These are phyloP conservation scores for Benincasa hispida DNA, from an alignment of 306 rosid species.

Conservation along the genomic window DNA sequence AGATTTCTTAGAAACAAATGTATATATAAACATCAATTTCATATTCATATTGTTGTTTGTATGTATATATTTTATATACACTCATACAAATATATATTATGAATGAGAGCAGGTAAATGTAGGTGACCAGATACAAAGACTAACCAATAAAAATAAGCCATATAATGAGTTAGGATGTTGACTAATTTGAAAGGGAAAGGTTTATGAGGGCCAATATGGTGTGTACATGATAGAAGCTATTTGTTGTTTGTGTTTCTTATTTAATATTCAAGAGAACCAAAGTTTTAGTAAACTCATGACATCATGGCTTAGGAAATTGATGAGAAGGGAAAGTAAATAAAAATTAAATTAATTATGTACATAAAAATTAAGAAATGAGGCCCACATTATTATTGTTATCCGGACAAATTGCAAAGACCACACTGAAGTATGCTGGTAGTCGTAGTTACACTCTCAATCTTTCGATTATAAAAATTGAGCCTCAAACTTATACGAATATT, in stretches of 20 bases:
- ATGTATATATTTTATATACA: background rate
- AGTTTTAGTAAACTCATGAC: conserved; percentile 23
- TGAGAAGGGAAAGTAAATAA: background rate
- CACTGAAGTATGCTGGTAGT: too few relatives aligned
- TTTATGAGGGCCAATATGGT: background rate
- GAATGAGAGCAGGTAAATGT: background rate
- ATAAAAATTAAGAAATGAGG: too few relatives aligned
- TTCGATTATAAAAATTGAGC: too few relatives aligned
- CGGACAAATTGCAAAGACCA: too few relatives aligned
- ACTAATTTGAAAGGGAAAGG: background rate
- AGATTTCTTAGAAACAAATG: background rate
- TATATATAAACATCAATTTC: background rate
- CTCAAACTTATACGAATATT: too few relatives aligned
- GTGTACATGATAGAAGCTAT: background rate
- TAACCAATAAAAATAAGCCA: background rate
- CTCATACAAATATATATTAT: background rate
- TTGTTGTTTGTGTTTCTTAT: background rate
- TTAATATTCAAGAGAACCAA: background rate
- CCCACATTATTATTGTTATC: too few relatives aligned
- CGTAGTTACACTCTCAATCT: too few relatives aligned
- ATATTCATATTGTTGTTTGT: background rate
- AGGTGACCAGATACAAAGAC: background rate
- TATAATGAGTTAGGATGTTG: background rate
- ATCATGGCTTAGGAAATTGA: conserved; percentile 39
- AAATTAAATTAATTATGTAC: too few relatives aligned